Conservation (phyloP, 2,329 filamentous ascomycete genomes). For the Fusarium algeriense region DNA sequence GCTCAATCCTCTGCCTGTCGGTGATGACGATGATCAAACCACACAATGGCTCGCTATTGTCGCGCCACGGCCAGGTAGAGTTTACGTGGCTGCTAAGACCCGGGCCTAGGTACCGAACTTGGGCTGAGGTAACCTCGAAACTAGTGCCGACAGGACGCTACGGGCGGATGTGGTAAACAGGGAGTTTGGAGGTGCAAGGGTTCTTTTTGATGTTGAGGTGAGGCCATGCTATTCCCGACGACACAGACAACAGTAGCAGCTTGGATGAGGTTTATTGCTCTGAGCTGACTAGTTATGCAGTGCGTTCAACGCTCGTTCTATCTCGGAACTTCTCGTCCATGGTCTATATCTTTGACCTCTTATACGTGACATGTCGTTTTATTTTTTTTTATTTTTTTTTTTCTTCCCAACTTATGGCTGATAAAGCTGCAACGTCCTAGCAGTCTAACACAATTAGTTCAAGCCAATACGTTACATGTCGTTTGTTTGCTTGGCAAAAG, state of each 20-base stretch:
- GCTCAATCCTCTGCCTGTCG: slow-evolving; percentile 15
- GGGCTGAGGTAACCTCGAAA: slow-evolving; percentile 5
- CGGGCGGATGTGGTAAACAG: slow-evolving; percentile 45
- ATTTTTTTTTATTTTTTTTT: too few relatives aligned
- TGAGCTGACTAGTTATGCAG: neutral
- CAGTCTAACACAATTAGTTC: neutral
- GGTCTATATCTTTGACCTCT: neutral
- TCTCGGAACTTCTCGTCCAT: slow-evolving; percentile 28
- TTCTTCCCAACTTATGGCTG: too few relatives aligned
- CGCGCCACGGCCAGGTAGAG: neutral
- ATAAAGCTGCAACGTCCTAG: neutral
- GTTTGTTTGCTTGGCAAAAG: slow-evolving; percentile 3
- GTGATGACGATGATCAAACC: slow-evolving; percentile 15
- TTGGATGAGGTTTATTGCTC: neutral
- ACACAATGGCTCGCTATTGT: neutral
- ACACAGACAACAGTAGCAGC: neutral
- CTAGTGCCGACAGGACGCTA: slow-evolving; percentile 27
- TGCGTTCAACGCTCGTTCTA: neutral
- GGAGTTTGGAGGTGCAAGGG: slow-evolving; percentile 39
- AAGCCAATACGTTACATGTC: neutral
- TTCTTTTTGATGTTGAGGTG: neutral
- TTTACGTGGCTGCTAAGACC: slow-evolving; percentile 8
- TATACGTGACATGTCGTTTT: slow-evolving; percentile 14
- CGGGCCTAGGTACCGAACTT: slow-evolving; percentile 36
- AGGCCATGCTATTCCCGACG: slow-evolving; percentile 22